Base-by-base conservation (phyloP, 441 rosid species). In the Macaranga tanarius region DNA sequence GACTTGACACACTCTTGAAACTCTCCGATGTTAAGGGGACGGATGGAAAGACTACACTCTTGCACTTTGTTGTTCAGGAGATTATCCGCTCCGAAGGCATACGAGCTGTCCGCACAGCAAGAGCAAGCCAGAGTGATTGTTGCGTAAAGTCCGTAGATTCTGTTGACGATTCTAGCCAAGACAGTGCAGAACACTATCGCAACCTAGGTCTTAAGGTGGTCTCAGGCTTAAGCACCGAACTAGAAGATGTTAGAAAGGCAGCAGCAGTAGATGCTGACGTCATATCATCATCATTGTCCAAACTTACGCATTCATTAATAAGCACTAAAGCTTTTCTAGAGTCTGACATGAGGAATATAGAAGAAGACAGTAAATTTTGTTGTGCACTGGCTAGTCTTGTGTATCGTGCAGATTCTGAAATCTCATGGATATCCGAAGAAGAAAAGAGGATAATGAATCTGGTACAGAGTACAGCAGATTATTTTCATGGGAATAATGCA, bases 41-140 rank as follows among this genome's bases (percentile, higher is more conserved):
- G 10, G 98, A 92, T 80, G 95, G 99, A 34, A 95, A 92, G 86
- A 95, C 98, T 40, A 92, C 99, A 15, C 97, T 95, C n/a, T 80
- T 95, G 81, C 97, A 92, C 76, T 95, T 95, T 54, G 99, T 95
- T 34, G 93, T 95, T 68, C 93, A 83, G 67, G 99, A 95, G 85
- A 91, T 93, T 70, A 88, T 90, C 62, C 93, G 98, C 31, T 84
- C 96, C 44, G 99, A 95, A 86, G 98, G 99, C 68, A 61, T 83
- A 68, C 88, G 92, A 67, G 97, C 98, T 19, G 90, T 84, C 0
- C 93, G 95, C 44, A 70, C 79, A 45, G 85, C 86, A 65, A 86
- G 88, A 78, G 82, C 86, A 48, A 87, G 87, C 82, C 81, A 76
- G 67, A 92, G 94, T 73, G 82, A 83, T 77, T 85, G 88, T 0